A percentile compares a stretch with the other conserved stretches of the same genome.
phyloP scores from a whole-genome alignment of 495 filamentous ascomycete genomes.

The Daldinia childiae region DNA sequence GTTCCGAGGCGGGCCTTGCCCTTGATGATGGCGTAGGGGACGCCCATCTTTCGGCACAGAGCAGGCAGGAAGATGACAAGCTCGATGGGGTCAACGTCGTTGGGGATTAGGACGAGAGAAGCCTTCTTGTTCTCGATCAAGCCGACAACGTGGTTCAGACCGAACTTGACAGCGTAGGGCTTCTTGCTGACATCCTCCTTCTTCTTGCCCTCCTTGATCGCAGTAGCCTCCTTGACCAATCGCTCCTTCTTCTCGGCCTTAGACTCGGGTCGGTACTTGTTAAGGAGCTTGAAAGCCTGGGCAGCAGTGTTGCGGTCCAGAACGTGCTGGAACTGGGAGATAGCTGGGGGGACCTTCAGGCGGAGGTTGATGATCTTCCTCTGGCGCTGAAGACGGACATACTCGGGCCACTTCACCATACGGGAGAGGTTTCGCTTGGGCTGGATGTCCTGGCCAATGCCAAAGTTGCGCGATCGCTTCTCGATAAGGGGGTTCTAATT shows the following conservation, averaged over 20 bases:
- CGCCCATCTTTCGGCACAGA: conserved; percentile 99
- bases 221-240: conserved; percentile 95
- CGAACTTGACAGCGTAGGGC: conserved; percentile 99
- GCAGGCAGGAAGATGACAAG: conserved; percentile 98
- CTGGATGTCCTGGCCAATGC: conserved; percentile 99
- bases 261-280: conserved; percentile 99
- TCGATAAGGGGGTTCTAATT: conserved; percentile 98
- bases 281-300: conserved; percentile 96
- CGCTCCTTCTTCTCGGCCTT: conserved; percentile 99
- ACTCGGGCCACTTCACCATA: conserved; percentile 99
- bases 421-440: conserved; percentile 95
- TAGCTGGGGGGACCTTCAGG: conserved; percentile 96
- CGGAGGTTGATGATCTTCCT: conserved; percentile 99
- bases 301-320: conserved; percentile 98
- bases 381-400: conserved; percentile 98
- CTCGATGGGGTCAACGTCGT: conserved; percentile 99
- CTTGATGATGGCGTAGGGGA: conserved; percentile 99
- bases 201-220: conserved; percentile 97
- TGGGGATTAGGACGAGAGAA: conserved; percentile 93
- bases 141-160: conserved; percentile 99
- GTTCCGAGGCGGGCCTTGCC: conserved; percentile 99
- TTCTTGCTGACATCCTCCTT: conserved; percentile 99
- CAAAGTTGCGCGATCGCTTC: conserved; percentile 96
- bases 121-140: conserved; percentile 99
- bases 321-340: conserved; percentile 96